phyloP scores from a whole-genome alignment of 129 eudicot species.

The Centella asiatica region DNA sequence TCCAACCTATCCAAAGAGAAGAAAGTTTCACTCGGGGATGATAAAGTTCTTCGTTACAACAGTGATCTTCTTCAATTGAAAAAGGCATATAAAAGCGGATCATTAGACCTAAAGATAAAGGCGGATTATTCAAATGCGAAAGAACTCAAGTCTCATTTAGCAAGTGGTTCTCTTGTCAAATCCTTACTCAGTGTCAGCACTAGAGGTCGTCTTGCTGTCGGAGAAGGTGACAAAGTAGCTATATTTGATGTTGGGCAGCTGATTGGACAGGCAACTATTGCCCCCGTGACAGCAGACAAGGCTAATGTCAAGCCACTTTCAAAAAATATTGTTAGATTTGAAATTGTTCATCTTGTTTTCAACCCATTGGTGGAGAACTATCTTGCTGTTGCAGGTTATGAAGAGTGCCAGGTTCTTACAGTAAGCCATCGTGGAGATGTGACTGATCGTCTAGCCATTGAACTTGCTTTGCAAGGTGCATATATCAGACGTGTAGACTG shows the following conservation, averaged over 20 bases:
- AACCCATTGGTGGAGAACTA: slow-evolving; percentile 82
- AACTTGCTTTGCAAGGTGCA: slow-evolving; percentile 95
- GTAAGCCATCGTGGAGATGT: slow-evolving; percentile 97
- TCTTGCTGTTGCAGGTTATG: slow-evolving; percentile 95
- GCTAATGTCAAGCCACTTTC: slow-evolving; percentile 97
- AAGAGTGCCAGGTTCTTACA: slow-evolving; percentile 97
- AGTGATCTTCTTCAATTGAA: slow-evolving; percentile 78
- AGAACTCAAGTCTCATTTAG: slow-evolving; percentile 80
- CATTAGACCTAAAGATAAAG: slow-evolving; percentile 84
- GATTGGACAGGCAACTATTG: slow-evolving; percentile 91
- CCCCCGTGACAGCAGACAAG: slow-evolving; percentile 97
- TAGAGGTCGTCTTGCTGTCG: slow-evolving; percentile 95
- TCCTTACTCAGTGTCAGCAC: slow-evolving; percentile 86
- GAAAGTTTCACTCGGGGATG: slow-evolving; percentile 52
- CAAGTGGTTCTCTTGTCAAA: slow-evolving; percentile 90
- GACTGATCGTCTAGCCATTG: slow-evolving; percentile 89
- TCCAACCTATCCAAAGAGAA: slow-evolving; percentile 53
- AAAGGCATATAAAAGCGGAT: slow-evolving; percentile 97
- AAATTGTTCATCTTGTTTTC: slow-evolving; percentile 83
- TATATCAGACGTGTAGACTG: slow-evolving; percentile 82
- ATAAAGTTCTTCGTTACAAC: slow-evolving; percentile 51
- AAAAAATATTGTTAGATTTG: slow-evolving; percentile 90
- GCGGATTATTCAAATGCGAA: slow-evolving; percentile 91
- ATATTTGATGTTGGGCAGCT: slow-evolving; percentile 96
- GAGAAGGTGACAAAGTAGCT: slow-evolving; percentile 98